phyloP scores from a whole-genome alignment of 192 early-diverging fungal genomes.

The Rhizophagus prolifer region DNA sequence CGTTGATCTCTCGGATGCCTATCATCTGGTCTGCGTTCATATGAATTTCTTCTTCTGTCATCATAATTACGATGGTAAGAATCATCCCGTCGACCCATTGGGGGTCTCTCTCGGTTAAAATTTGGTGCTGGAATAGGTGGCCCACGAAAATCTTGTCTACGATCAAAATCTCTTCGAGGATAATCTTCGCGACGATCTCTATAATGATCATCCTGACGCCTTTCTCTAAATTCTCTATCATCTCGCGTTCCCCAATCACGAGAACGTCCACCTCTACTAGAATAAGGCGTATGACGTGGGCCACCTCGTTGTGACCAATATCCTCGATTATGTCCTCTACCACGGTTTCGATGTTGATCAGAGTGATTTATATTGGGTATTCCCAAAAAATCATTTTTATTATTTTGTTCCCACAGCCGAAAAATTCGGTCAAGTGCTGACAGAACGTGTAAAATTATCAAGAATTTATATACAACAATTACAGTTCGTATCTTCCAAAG shows the following conservation, averaged over 20 bases:
- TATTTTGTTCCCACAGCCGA: slow-evolving; percentile 35
- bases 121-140: slow-evolving; percentile 32
- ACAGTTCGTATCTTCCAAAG: background rate
- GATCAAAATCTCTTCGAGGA: slow-evolving; percentile 40
- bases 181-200: slow-evolving; percentile 47
- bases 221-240: slow-evolving; percentile 42
- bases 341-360: slow-evolving; percentile 18
- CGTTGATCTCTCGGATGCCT: slow-evolving; percentile 36
- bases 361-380: background rate
- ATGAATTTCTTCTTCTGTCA: slow-evolving; percentile 39
- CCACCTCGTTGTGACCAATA: slow-evolving; percentile 33
- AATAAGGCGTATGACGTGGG: slow-evolving; percentile 32
- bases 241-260: slow-evolving; percentile 26
- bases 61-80: slow-evolving; percentile 37
- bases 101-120: slow-evolving; percentile 38
- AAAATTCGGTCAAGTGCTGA: slow-evolving; percentile 28
- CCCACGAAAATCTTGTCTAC: slow-evolving; percentile 34
- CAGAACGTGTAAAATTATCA: too few species aligned
- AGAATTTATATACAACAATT: too few species aligned
- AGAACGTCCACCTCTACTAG: slow-evolving; percentile 23
- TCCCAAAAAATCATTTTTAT: slow-evolving; percentile 16
- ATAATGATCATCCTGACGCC: slow-evolving; percentile 45
- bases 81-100: slow-evolving; percentile 34
- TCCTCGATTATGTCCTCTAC: slow-evolving; percentile 33
- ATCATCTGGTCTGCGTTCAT: slow-evolving; percentile 37